Base-by-base conservation (phyloP, 192 early-diverging fungal genomes). In the Coemansia umbellata region DNA sequence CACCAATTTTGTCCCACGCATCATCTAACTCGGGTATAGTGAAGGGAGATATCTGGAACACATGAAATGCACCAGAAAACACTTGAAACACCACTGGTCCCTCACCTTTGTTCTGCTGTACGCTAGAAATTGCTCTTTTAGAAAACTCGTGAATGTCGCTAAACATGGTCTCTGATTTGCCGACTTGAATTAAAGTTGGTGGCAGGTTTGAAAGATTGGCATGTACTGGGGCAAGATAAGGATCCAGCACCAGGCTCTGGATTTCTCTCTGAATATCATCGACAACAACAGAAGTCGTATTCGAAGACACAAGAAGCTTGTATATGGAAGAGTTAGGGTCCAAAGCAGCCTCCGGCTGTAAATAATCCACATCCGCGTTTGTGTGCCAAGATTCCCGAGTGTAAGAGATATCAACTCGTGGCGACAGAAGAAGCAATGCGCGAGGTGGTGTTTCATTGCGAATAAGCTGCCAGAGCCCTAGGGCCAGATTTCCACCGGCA, bases 71-170 rank as follows among this genome's bases (percentile, higher is more conserved):
- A 32, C 49, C 60, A 5, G 36, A 53, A 42, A 52, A 67, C 15
- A 27, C 30, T 31, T 53, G 50, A 19, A 57, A 27, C 32, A 47
- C 54, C 13, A 57, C 26, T 21, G 36, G 15, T 27, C 37, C 32
- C 3, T 22, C 18, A 10, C 18, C 10, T 5, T 21, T 14, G 18
- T 24, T 21, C n/a, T 5, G 21, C 14, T 10, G 37, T 21, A 43
- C 40, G 15, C 8, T 8, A 4, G 3, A 10, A 8, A 14, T 6
- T 0, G 60, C 60, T 3, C 50, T 24, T 13, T 4, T n/a, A 0
- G 43, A 60, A 69, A 79, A 79, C 59, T 51, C 64, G 14, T 37
- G 2, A 22, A 79, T 58, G 22, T 79, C 77, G 42, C 66, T 62
- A 9, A 26, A 45, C 61, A 79, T 74, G 6, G 62, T 51, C 39